Evolutionary conservation across 352 stramenopile species (phyloP).

Genomic region (Globisporangium sylvaticum): DNA sequence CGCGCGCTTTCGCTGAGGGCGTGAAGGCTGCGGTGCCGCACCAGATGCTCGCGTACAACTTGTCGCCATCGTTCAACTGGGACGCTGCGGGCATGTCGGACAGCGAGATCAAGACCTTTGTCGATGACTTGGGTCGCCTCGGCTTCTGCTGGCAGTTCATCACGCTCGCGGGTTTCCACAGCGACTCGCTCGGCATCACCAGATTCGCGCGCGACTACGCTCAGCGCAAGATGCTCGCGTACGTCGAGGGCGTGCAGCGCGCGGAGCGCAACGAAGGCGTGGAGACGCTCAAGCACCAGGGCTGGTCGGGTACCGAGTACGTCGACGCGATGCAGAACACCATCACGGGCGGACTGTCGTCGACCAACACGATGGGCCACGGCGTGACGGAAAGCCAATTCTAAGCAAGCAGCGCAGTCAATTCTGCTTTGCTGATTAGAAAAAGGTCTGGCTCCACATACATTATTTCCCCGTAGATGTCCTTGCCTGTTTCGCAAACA

Average conservation of each 20-base stretch:
- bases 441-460: conserved; percentile 3
- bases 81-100: conserved; percentile 95
- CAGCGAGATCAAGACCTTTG: conserved; percentile 91
- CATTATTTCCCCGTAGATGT: conserved; percentile 10
- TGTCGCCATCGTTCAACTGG: conserved; percentile 99
- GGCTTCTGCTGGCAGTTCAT: conserved; percentile 99
- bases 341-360: conserved; percentile 93
- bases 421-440: background rate
- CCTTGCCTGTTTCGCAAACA: background rate
- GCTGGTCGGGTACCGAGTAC: conserved; percentile 96
- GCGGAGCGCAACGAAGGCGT: conserved; percentile 93
- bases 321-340: conserved; percentile 96
- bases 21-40: conserved; percentile 90
- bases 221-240: conserved; percentile 91
- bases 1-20: conserved; percentile 91
- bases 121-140: conserved; percentile 92
- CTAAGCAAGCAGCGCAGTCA: conserved; percentile 27
- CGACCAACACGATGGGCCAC: conserved; percentile 96
- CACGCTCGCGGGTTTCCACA: conserved; percentile 98
- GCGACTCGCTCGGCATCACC: conserved; percentile 95
- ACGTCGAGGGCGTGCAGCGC: conserved; percentile 96
- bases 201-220: conserved; percentile 92
- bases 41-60: conserved; percentile 98
- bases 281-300: conserved; percentile 97
- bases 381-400: conserved; percentile 98